Evolutionary conservation across 306 rosid species (phyloP), one percentile per base, ranked within the genome.

Genomic region (Elaeagnus macrophylla): DNA sequence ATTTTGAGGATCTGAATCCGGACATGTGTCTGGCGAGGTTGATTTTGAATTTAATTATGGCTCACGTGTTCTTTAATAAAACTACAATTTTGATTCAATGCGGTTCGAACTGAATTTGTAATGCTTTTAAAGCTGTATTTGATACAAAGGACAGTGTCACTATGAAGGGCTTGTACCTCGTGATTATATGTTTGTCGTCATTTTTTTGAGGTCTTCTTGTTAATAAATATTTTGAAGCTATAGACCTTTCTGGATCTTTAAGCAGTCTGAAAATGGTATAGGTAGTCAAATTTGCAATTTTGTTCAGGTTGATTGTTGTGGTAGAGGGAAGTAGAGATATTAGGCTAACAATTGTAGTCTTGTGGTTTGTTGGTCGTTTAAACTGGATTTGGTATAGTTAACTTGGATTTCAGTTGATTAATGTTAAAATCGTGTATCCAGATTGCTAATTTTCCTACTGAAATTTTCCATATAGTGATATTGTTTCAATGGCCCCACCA

Each of bases 401-500:
- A 48, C 12, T 54, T 38, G 38, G 36, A 20, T 53, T 62, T 5
- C 60, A 40, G 48, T 52, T 43, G 12, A 49, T 41, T 62, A 13
- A 39, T 44, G n/a, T 59, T 45, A 35, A 55, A 12, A 39, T 37
- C 35, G 12, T 39, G 61, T 5, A 10, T 17, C 19, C 11, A 20
- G 7, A 38, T 51, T 19, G 45, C 64, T 37, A 25, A 36, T 46
- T 50, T 66, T 20, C 9, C 10, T 37, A 4, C 52, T 75, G 13
- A 7, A 54, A 38, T 67, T 52, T 47, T 61, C 64, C 87, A 71
- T 81, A 60, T 52, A 56, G 58, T 35, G 39, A 62, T 47, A 56
- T 56, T 48, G 10, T 37, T 69, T 54, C 48, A 17, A 86, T 83
- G 95, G 88, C 95, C 6, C 95, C 95, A 2, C 48, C 79, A 37